These are phyloP conservation scores for Backusella liffmaniae DNA, from an alignment of 192 early-diverging fungal genomes.

Conservation along the genomic window DNA sequence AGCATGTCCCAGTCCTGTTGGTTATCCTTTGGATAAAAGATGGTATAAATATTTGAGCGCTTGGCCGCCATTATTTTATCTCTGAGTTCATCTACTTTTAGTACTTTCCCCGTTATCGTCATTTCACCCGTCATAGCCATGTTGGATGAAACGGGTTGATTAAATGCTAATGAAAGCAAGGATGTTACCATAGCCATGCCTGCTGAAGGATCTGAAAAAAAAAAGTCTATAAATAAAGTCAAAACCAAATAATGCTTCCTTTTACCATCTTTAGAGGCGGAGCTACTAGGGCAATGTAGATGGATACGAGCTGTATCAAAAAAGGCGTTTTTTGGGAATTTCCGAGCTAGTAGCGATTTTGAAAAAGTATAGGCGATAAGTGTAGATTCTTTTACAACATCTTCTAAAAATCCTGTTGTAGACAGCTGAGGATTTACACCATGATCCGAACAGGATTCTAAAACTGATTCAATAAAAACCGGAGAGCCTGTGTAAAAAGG, in stretches of 20 bases:
- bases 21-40: constrained; percentile 90
- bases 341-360: constrained; percentile 69
- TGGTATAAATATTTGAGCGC: constrained; percentile 80
- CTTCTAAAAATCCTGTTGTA: constrained; percentile 93
- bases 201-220: constrained; percentile 76
- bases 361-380: constrained; percentile 95
- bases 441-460: constrained; percentile 66
- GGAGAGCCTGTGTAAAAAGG: constrained; percentile 65
- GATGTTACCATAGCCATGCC: constrained; percentile 95
- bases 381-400: constrained; percentile 98
- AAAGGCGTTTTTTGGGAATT: constrained; percentile 85
- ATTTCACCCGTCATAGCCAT: constrained; percentile 99
- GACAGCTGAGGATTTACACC: constrained; percentile 57
- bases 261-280: constrained; percentile 93
- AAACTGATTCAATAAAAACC: constrained; percentile 91
- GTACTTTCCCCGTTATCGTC: constrained; percentile 93
- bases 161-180: constrained; percentile 83
- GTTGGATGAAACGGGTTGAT: constrained; percentile 68
- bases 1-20: constrained; percentile 93
- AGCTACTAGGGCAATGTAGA: constrained; percentile 94
- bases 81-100: constrained; percentile 94
- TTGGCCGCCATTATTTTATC: constrained; percentile 98
- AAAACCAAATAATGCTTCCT: not conserved
- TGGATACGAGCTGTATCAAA: constrained; percentile 90
- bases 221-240: not conserved